Conservation (phyloP, 345 rosid genomes). For the Microthlaspi erraticum region DNA sequence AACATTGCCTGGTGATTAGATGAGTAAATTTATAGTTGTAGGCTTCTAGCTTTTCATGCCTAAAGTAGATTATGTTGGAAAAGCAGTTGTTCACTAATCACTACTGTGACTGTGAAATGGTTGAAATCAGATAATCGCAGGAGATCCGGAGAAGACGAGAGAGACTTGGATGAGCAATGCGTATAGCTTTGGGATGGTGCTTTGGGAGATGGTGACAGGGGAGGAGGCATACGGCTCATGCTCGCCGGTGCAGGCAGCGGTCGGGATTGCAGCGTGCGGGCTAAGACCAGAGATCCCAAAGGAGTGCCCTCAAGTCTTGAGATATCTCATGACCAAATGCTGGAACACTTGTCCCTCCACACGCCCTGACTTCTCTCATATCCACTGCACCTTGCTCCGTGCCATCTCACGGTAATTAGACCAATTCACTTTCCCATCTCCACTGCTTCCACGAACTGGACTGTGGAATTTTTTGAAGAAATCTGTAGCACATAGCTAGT, state of each 20-base stretch:
- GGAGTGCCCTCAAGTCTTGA: constrained; percentile 82
- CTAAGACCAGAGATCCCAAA: constrained; percentile 94
- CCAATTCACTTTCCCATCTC: constrained; percentile 12
- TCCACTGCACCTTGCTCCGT: constrained; percentile 59
- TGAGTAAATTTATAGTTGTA: constrained; percentile 3
- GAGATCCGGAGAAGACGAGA: constrained; percentile 84
- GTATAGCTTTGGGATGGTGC: constrained; percentile 93
- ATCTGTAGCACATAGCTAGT: constrained; percentile 17
- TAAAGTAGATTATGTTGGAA: constrained; percentile 12
- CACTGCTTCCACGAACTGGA: constrained; percentile 9
- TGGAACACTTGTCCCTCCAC: constrained; percentile 81
- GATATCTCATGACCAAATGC: constrained; percentile 81
- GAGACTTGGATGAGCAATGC: constrained; percentile 98
- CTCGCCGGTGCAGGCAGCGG: constrained; percentile 97
- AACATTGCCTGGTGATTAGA: constrained; percentile 5
- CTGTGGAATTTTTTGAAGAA: constrained; percentile 6
- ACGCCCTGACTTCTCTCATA: constrained; percentile 83
- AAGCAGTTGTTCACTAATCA: constrained; percentile 26
- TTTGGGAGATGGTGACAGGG: constrained; percentile 97
- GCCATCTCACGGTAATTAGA: constrained; percentile 44
- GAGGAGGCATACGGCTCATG: constrained; percentile 85
- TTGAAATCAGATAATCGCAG: constrained; percentile 81
- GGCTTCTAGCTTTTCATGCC: constrained; percentile 54
- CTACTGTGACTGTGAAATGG: constrained; percentile 20
- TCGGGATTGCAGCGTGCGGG: constrained; percentile 96